phyloP scores from a whole-genome alignment of 140 eudicot genomes.

The Ambrosia hybrid region DNA sequence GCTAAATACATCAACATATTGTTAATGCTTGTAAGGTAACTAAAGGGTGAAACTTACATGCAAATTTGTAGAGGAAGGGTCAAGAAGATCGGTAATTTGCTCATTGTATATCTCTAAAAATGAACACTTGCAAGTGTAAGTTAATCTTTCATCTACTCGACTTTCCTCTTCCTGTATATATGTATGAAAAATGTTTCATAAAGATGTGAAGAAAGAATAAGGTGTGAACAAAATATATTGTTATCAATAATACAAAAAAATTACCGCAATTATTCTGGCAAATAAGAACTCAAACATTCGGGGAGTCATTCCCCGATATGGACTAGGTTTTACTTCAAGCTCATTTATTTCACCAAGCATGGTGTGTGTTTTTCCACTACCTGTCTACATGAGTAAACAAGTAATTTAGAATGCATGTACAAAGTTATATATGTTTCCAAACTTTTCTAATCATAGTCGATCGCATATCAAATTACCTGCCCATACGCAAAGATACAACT shows the following conservation, averaged over 20 bases:
- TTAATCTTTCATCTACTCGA: conserved; percentile 77
- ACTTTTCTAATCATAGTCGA: not conserved
- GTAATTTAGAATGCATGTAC: conserved; percentile 4
- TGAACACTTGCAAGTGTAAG: conserved; percentile 88
- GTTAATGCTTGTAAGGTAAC: conserved; percentile 8
- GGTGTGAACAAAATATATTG: not conserved
- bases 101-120: conserved; percentile 92
- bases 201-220: not conserved
- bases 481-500: conserved; percentile 99
- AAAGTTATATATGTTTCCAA: not conserved
- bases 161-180: conserved; percentile 78
- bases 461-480: conserved; percentile 57
- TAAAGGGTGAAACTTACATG: conserved; percentile 50
- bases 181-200: not conserved
- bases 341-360: conserved; percentile 95
- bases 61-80: conserved; percentile 90
- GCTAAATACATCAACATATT: not conserved
- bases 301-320: conserved; percentile 97
- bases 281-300: conserved; percentile 92
- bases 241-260: not conserved
- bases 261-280: conserved; percentile 90
- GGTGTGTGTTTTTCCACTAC: conserved; percentile 95
- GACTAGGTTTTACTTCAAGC: conserved; percentile 69
- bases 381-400: conserved; percentile 62
- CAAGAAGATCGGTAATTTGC: conserved; percentile 92